Evolutionary conservation across 495 filamentous ascomycete species (phyloP).

Genomic region (Trichoderma erinaceum): DNA sequence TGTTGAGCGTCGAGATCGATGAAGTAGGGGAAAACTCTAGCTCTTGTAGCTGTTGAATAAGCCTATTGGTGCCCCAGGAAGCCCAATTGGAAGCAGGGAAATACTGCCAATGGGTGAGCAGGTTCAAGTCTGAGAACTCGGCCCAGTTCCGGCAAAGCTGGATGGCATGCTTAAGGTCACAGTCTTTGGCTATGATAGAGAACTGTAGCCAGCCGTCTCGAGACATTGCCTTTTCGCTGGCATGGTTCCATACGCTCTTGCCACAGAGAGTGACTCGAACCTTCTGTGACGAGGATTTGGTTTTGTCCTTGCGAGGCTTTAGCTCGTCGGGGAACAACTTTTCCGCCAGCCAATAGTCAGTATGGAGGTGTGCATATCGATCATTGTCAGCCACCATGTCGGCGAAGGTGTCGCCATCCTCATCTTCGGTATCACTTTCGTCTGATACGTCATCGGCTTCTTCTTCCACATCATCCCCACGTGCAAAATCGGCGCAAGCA

Average conservation of each 20-base stretch:
- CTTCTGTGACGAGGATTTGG: slow-evolving; percentile 21
- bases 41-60: slow-evolving; percentile 34
- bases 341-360: slow-evolving; percentile 17
- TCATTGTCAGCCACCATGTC: not conserved
- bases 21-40: slow-evolving; percentile 42
- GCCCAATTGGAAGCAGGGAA: slow-evolving; percentile 45
- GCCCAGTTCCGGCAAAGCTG: slow-evolving; percentile 49
- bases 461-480: slow-evolving; percentile 30
- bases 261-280: slow-evolving; percentile 47
- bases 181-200: slow-evolving; percentile 47
- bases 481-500: slow-evolving; percentile 46
- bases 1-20: slow-evolving; percentile 30
- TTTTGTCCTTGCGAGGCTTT: not conserved
- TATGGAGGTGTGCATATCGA: slow-evolving; percentile 23
- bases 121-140: slow-evolving; percentile 47
- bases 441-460: slow-evolving; percentile 22
- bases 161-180: slow-evolving; percentile 40
- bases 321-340: slow-evolving; percentile 16
- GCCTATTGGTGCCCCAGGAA: slow-evolving; percentile 34
- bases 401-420: slow-evolving; percentile 17
- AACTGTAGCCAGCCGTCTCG: slow-evolving; percentile 51
- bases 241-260: slow-evolving; percentile 48
- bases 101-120: slow-evolving; percentile 42
- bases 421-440: slow-evolving; percentile 20
- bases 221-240: slow-evolving; percentile 46